Evolutionary conservation across 768 basidiomycete genomes (phyloP), one percentile per base, ranked within the genome.

Genomic region (Amanita polypyramis): DNA sequence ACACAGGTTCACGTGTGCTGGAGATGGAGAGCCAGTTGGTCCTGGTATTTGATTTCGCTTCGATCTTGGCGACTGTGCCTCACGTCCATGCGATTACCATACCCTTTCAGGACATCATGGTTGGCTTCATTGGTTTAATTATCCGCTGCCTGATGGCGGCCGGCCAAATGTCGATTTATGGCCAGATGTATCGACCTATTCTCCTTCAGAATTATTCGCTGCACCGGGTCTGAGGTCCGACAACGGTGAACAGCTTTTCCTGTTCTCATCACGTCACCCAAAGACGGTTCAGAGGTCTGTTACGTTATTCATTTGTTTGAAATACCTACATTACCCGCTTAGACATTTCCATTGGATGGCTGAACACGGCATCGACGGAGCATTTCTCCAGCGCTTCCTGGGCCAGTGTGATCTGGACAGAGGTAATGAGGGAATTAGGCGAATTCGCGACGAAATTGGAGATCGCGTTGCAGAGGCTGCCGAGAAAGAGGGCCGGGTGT

Each of bases 321-420:
- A 19, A 12, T 20, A 27, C 19, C 27, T 3, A 14, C 23, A 8
- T 27, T 27, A 43, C 43, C 23, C 49, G 39, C 43, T 51, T 39
- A 74, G 80, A 32, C 85, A 88, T 59, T 86, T 86, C 59, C 73
- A 76, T 54, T 87, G 85, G 87, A 91, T 92, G 89, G 85, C 85
- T 4, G 66, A 77, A 54, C 80, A 86, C 53, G 79, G 80, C 38
- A 76, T 92, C 33, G 85, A 90, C 51, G 89, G 88, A 10, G 85
- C 76, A 1, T 89, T 91, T 60, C 59, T 91, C 15, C 88, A 91
- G 61, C 79, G 89, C 2, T 90, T 89, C 58, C 74, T 74, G 1
- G 73, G 77, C 2, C 75, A 86, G 57, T 80, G 77, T 35, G 84
- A 87, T 56, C 64, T 77, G 29, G 68, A 72, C 6, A 66, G 66